Conservation (phyloP, 345 rosid genomes). For the Acer negundo region DNA sequence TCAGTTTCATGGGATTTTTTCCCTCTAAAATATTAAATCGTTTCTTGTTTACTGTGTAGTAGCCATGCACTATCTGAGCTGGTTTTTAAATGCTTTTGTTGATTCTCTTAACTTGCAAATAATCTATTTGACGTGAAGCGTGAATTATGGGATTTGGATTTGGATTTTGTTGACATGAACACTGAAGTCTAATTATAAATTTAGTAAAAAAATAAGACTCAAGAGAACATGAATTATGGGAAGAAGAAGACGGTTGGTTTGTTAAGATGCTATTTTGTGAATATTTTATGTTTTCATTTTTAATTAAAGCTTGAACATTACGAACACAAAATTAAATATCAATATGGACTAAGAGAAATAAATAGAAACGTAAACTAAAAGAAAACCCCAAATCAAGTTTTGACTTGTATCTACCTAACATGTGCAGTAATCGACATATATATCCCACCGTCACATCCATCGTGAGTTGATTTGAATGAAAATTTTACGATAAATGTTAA, state of each 20-base stretch:
- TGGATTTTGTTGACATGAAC: constrained; percentile 5
- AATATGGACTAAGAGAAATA: no score
- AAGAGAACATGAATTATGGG: no score
- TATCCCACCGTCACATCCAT: no score
- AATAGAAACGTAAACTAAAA: no score
- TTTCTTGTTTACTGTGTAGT: no score
- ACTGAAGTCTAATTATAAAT: background rate
- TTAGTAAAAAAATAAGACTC: background rate
- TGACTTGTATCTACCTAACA: no score
- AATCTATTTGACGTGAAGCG: constrained; percentile 10
- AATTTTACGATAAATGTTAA: no score
- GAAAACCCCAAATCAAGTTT: no score
- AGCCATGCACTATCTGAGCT: background rate
- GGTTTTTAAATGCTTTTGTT: background rate
- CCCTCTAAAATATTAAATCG: background rate
- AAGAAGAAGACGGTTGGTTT: background rate
- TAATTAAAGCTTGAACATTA: background rate
- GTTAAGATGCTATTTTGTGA: background rate
- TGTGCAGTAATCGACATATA: no score
- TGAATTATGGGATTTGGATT: constrained; percentile 16
- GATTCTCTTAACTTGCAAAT: background rate
- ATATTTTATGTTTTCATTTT: background rate
- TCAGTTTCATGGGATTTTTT: background rate
- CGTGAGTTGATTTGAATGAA: no score
- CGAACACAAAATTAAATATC: no score